These are phyloP conservation scores for Trichoderma asperelloides DNA, from an alignment of 495 filamentous ascomycete species.

Conservation along the genomic window DNA sequence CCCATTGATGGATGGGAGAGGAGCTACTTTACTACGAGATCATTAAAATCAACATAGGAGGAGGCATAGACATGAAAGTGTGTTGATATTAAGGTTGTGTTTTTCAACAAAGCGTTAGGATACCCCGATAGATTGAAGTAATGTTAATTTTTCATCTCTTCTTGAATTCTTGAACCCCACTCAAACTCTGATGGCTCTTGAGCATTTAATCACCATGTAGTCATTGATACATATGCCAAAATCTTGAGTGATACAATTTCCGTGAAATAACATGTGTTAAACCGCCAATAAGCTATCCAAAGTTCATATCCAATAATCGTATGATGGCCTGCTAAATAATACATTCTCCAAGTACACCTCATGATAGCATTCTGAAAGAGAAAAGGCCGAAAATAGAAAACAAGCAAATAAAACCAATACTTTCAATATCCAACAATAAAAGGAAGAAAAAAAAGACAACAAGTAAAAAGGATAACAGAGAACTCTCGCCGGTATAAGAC, in stretches of 20 bases:
- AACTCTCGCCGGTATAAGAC: neutral
- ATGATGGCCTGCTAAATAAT: neutral
- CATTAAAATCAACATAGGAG: neutral
- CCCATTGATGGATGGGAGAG: conserved; percentile 36
- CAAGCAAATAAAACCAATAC: neutral
- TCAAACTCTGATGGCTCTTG: neutral
- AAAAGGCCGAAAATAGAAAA: neutral
- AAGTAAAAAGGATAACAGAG: neutral
- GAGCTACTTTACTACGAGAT: conserved; percentile 24
- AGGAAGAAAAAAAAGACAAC: neutral
- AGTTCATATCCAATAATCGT: too few species aligned
- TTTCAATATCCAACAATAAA: neutral
- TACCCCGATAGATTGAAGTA: conserved; percentile 3
- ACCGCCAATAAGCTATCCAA: too few species aligned
- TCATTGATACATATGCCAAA: neutral
- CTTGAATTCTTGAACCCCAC: neutral
- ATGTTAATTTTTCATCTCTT: neutral
- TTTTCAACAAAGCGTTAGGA: conserved; percentile 1
- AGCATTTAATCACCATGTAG: neutral
- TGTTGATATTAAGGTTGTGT: neutral
- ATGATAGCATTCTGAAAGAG: neutral
- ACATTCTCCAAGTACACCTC: neutral
- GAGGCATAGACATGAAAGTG: neutral
- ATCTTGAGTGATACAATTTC: too few species aligned
- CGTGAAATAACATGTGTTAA: too few species aligned